These are phyloP conservation scores for Aspergillus ochraceoroseus DNA, from an alignment of 2,329 filamentous ascomycete genomes.

Conservation along the genomic window DNA sequence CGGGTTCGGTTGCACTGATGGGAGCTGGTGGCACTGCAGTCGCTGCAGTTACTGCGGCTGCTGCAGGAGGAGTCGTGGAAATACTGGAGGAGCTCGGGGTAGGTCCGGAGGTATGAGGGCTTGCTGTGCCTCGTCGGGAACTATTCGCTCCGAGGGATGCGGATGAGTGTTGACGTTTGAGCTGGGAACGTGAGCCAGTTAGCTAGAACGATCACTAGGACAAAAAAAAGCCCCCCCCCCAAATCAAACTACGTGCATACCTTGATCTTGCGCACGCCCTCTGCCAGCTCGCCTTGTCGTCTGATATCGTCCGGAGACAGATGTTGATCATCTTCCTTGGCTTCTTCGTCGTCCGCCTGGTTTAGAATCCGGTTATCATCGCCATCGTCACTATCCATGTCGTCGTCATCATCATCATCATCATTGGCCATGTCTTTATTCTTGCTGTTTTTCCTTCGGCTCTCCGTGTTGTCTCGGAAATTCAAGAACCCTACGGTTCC, in stretches of 20 bases:
- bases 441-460: slow-evolving; percentile 56
- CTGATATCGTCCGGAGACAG: slow-evolving; percentile 59
- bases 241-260: slow-evolving; percentile 38
- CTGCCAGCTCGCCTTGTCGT: slow-evolving; percentile 57
- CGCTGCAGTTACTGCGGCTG: slow-evolving; percentile 17
- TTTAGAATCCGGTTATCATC: slow-evolving; percentile 59
- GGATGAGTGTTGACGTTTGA: slow-evolving; percentile 62
- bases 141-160: slow-evolving; percentile 34
- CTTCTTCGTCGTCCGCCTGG: slow-evolving; percentile 59
- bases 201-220: slow-evolving; percentile 7
- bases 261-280: slow-evolving; percentile 63
- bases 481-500: slow-evolving; percentile 85
- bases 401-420: slow-evolving; percentile 57
- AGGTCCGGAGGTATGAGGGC: slow-evolving; percentile 36
- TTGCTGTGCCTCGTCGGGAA: slow-evolving; percentile 29
- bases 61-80: slow-evolving; percentile 37
- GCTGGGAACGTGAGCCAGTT: slow-evolving; percentile 38
- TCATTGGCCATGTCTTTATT: slow-evolving; percentile 49
- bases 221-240: background rate
- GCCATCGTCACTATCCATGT: slow-evolving; percentile 72
- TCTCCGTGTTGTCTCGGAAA: slow-evolving; percentile 67
- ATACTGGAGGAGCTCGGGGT: slow-evolving; percentile 33
- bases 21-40: too few relatives aligned
- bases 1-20: too few relatives aligned
- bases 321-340: slow-evolving; percentile 44